Evolutionary conservation across 768 basidiomycete species (phyloP), one percentile per base, ranked within the genome.

Genomic region (Leucosporidium scottii): DNA sequence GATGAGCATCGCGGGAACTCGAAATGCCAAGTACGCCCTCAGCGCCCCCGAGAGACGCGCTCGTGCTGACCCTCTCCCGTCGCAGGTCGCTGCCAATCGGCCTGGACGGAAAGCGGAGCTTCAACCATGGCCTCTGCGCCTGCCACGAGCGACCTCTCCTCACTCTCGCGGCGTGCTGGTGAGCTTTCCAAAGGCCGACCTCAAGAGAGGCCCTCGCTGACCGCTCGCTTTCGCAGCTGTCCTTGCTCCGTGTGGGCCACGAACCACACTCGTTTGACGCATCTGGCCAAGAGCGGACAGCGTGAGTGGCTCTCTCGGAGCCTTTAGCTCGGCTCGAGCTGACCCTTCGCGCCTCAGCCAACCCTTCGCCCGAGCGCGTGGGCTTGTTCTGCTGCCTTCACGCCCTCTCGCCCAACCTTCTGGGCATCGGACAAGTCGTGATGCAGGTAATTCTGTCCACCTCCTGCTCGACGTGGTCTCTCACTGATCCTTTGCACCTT

Each of bases 301-400:
- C 62, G 70, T 71, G 20, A 15, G 70, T 47, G 47, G 1, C 12
- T 3, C 0, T 21, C 34, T 47, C 34, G 9, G 12, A 21, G n/a
- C 55, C 34, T 28, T 1, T n/a, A 9, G 20, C 31, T 28, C 4
- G 18, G 18, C 27, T 44, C 27, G 8, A n/a, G 15, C 62, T 63
- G 62, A 55, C 51, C 7, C 31, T 13, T n/a, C 20, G 56, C 55
- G 3, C 20, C 15, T 6, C 66, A 71, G 70, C 71, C 4, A 20
- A 44, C 59, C 48, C 59, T 13, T 61, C 62, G 1, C 65, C 67
- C n/a, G 47, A 58, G 25, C 36, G 34, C 39, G 5, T 64, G 54
- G 63, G 65, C 30, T 59, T 66, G n/a, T 66, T 55, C 55, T 69
- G 67, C 57, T 21, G 62, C 49, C 44, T 72, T 15, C 68, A 72